These are phyloP conservation scores for Trichoderma oligosporum DNA, from an alignment of 2,329 filamentous ascomycete genomes.

Conservation along the genomic window DNA sequence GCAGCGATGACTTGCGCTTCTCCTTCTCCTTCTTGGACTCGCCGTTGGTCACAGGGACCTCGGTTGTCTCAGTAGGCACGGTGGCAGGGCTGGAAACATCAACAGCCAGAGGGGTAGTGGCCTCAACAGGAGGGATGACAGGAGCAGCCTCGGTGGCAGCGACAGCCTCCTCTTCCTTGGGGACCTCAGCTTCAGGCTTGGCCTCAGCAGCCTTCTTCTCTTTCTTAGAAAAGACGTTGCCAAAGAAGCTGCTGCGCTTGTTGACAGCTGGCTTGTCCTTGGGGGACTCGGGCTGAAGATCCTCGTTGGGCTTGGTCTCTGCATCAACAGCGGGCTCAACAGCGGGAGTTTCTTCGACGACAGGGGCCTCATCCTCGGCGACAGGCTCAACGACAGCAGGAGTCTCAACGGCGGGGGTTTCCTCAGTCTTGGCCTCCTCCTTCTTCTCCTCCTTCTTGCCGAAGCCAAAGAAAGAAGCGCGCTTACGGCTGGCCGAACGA, in stretches of 20 bases:
- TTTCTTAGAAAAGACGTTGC: constrained; percentile 49
- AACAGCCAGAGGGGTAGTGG: constrained; percentile 52
- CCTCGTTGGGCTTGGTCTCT: constrained; percentile 34
- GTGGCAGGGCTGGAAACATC: constrained; percentile 49
- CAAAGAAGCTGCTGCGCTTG: constrained; percentile 58
- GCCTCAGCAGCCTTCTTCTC: constrained; percentile 57
- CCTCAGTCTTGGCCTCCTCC: constrained; percentile 35
- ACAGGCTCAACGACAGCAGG: constrained; percentile 37
- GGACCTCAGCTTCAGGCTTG: constrained; percentile 40
- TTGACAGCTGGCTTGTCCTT: constrained; percentile 48
- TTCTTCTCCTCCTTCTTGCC: constrained; percentile 53
- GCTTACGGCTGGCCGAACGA: constrained; percentile 63
- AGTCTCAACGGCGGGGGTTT: constrained; percentile 32
- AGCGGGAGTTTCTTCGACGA: constrained; percentile 37
- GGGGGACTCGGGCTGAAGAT: constrained; percentile 41
- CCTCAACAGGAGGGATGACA: constrained; percentile 58
- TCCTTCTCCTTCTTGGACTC: constrained; percentile 66
- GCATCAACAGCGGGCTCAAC: constrained; percentile 30
- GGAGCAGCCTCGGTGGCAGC: constrained; percentile 51
- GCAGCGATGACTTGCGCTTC: constrained; percentile 78
- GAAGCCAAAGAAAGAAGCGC: constrained; percentile 60
- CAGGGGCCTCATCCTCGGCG: constrained; percentile 32
- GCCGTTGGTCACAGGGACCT: constrained; percentile 44
- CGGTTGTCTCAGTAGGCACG: constrained; percentile 46
- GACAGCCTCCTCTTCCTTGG: constrained; percentile 44